These are phyloP conservation scores for Rhodomyrtus tomentosa DNA, from an alignment of 345 rosid species.

Conservation along the genomic window DNA sequence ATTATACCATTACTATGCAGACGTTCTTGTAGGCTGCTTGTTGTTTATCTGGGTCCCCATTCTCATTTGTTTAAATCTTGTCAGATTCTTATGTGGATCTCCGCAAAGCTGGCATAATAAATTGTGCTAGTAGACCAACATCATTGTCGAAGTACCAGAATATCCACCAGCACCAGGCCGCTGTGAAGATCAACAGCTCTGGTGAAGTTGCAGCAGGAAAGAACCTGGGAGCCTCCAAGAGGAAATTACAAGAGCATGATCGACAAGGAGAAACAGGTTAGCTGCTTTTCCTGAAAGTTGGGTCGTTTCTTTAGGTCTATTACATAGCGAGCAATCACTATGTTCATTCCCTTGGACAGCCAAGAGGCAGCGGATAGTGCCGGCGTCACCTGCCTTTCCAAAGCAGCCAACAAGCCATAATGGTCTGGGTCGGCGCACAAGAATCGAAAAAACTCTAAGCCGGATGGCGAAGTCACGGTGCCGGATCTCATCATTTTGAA, in stretches of 20 bases:
- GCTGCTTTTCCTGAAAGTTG: not conserved
- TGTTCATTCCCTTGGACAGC: not conserved
- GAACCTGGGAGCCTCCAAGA: not conserved
- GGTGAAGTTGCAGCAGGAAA: not conserved
- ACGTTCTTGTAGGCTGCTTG: not conserved
- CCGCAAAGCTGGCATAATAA: no score
- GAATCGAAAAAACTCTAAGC: not conserved
- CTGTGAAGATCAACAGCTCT: not conserved
- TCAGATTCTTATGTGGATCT: no score
- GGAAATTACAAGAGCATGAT: not conserved
- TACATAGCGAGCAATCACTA: not conserved
- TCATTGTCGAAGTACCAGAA: no score
- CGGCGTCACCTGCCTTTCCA: not conserved
- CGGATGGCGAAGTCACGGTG: not conserved
- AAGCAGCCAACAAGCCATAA: not conserved
- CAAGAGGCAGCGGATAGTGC: not conserved
- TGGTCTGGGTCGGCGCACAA: not conserved
- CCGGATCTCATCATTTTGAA: not conserved
- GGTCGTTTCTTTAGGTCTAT: not conserved
- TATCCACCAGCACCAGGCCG: not conserved
- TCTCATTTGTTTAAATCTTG: no score
- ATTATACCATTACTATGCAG: not conserved
- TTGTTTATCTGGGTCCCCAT: not conserved
- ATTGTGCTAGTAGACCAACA: no score
- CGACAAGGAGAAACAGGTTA: not conserved